These are phyloP conservation scores for Pholiota adiposa DNA, from an alignment of 1,284 basidiomycete genomes.

Conservation along the genomic window DNA sequence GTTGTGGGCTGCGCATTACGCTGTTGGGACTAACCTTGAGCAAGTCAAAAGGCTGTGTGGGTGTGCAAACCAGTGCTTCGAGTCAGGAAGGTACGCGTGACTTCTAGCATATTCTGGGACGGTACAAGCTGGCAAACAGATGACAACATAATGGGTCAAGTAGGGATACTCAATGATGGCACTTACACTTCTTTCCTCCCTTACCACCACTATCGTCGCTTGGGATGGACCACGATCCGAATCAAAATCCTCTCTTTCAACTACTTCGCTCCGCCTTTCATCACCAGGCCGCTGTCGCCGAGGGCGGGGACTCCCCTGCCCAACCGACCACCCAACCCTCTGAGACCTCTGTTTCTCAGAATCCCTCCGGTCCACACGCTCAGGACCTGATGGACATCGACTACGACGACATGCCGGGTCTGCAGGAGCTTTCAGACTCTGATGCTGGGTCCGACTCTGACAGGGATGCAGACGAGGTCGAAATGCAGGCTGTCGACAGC, in stretches of 20 bases:
- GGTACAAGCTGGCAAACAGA: conserved; percentile 17
- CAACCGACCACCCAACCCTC: conserved; percentile 8
- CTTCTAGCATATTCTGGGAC: conserved; percentile 28
- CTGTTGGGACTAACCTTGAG: neutral
- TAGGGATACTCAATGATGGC: neutral
- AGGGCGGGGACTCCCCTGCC: neutral
- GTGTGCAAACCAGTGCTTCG: neutral
- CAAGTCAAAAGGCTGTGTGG: neutral
- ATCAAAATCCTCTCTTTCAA: neutral
- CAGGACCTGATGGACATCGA: conserved; percentile 20
- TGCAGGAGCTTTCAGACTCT: conserved; percentile 43
- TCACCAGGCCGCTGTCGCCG: neutral
- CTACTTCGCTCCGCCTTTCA: neutral
- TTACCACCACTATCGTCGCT: conserved; percentile 2
- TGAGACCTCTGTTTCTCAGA: neutral
- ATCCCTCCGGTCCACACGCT: conserved; percentile 11
- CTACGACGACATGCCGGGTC: conserved; percentile 44
- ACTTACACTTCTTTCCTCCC: neutral
- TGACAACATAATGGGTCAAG: conserved; percentile 15
- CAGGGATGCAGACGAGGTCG: conserved; percentile 34
- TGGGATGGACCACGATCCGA: conserved; percentile 5
- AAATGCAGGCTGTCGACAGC: conserved; percentile 38
- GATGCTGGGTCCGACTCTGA: conserved; percentile 28
- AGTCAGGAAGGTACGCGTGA: neutral
- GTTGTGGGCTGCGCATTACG: no score